Evolutionary conservation across 108 stramenopile genomes (phyloP).

Genomic region (Nannochloropsis gaditana): DNA sequence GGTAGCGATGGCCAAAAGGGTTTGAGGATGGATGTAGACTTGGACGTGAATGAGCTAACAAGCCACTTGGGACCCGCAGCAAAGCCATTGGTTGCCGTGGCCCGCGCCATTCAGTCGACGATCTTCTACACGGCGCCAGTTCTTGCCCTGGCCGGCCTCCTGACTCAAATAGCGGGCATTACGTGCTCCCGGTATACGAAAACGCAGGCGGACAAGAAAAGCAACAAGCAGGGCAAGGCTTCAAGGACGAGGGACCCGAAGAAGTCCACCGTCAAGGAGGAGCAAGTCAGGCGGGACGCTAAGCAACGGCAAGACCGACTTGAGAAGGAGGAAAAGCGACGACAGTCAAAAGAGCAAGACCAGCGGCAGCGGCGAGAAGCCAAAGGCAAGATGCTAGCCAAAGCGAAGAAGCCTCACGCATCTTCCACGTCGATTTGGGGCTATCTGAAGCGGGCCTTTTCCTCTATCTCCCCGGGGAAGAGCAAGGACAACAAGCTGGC

Average conservation of each 20-base stretch:
- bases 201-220: background rate
- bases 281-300: background rate
- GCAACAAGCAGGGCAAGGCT: background rate
- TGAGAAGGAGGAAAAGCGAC: background rate
- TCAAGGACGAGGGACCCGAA: background rate
- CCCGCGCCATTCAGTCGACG: background rate
- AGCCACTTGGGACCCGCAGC: constrained; percentile 13
- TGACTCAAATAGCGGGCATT: constrained; percentile 9
- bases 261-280: background rate
- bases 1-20: constrained; percentile 3
- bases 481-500: background rate
- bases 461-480: background rate
- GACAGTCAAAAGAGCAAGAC: background rate
- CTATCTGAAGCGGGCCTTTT: background rate
- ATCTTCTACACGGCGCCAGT: constrained; percentile 17
- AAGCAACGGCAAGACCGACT: background rate
- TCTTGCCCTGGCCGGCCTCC: background rate
- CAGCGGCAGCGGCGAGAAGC: background rate
- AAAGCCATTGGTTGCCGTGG: background rate
- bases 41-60: constrained; percentile 2
- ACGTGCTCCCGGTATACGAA: background rate
- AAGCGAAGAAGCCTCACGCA: background rate
- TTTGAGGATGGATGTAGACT: constrained; percentile 6
- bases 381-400: background rate
- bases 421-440: background rate